Conservation (phyloP, 371 early-diverging fungal species). For the Apophysomyces elegans region DNA sequence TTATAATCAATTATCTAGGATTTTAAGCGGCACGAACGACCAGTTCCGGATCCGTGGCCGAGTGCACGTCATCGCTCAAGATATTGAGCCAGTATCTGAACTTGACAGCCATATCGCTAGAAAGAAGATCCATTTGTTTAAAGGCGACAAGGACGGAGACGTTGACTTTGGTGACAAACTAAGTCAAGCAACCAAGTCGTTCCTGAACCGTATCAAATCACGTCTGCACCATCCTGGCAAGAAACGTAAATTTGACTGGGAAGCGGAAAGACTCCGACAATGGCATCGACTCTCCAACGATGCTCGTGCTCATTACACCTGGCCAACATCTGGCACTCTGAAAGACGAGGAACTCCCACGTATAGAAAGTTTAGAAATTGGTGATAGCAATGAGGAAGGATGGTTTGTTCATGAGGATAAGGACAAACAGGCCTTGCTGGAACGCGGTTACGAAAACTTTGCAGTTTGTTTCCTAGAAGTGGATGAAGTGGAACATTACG, state of each 20-base stretch:
- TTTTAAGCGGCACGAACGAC: constrained; percentile 16
- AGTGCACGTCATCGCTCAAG: constrained; percentile 20
- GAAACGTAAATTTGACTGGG: constrained; percentile 33
- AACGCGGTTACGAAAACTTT: constrained; percentile 45
- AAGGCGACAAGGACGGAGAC: constrained; percentile 14
- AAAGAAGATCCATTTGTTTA: constrained; percentile 13
- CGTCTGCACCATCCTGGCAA: constrained; percentile 13
- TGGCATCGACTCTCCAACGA: constrained; percentile 26
- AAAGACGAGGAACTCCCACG: constrained; percentile 15
- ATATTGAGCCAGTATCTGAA: constrained; percentile 2
- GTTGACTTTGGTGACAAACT: constrained; percentile 12
- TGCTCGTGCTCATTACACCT: constrained; percentile 23
- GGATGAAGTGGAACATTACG: constrained; percentile 30
- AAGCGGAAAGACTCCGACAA: constrained; percentile 40
- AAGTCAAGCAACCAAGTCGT: constrained; percentile 24
- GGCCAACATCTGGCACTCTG: constrained; percentile 25
- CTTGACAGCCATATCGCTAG: constrained; percentile 21
- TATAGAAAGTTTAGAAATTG: constrained; percentile 15
- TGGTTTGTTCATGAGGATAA: constrained; percentile 28
- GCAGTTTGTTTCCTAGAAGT: constrained; percentile 38
- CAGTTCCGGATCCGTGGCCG: constrained; percentile 24
- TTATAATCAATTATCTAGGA: background rate
- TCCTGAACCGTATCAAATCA: constrained; percentile 21
- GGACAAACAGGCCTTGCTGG: constrained; percentile 27
- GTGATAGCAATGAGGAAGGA: constrained; percentile 21